Percentiles rank a stretch among this genome's conserved stretches.
Evolutionary conservation across 441 rosid genomes (phyloP).

Genomic region (Daphne laureola): DNA sequence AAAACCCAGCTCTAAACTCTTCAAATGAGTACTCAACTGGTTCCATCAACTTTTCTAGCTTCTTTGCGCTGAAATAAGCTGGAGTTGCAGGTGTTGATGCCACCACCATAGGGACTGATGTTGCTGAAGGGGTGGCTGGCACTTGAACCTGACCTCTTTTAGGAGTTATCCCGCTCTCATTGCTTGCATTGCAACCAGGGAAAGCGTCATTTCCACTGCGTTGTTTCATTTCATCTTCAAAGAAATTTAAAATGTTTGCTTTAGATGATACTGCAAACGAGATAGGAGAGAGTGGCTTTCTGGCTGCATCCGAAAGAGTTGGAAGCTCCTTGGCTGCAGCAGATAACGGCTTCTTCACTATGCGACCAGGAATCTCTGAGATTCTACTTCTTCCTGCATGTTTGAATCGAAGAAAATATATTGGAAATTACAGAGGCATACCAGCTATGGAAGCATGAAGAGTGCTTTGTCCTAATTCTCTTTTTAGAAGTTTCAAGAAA

Average conservation of each 20-base stretch:
- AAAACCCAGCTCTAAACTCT: conserved; percentile 54
- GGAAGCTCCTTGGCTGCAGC: conserved; percentile 21
- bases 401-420: background rate
- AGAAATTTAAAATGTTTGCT: conserved; percentile 37
- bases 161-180: conserved; percentile 32
- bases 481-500: no score
- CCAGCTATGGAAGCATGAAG: background rate
- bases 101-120: conserved; percentile 47
- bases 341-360: conserved; percentile 22
- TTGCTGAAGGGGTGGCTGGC: conserved; percentile 40
- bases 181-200: conserved; percentile 14
- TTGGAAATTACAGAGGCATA: background rate
- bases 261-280: conserved; percentile 23
- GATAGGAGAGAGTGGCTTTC: conserved; percentile 63
- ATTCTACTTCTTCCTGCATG: conserved; percentile 37
- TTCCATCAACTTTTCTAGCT: conserved; percentile 15
- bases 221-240: conserved; percentile 31
- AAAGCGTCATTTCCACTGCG: conserved; percentile 15
- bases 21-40: conserved; percentile 53
- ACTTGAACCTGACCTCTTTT: conserved; percentile 23
- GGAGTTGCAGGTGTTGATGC: conserved; percentile 56
- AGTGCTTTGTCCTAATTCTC: conserved; percentile 7
- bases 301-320: conserved; percentile 22
- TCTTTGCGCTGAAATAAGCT: conserved; percentile 13
- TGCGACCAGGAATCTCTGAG: conserved; percentile 41